These are phyloP conservation scores for Gyrodon lividus DNA, from an alignment of 768 basidiomycete genomes.

Conservation along the genomic window DNA sequence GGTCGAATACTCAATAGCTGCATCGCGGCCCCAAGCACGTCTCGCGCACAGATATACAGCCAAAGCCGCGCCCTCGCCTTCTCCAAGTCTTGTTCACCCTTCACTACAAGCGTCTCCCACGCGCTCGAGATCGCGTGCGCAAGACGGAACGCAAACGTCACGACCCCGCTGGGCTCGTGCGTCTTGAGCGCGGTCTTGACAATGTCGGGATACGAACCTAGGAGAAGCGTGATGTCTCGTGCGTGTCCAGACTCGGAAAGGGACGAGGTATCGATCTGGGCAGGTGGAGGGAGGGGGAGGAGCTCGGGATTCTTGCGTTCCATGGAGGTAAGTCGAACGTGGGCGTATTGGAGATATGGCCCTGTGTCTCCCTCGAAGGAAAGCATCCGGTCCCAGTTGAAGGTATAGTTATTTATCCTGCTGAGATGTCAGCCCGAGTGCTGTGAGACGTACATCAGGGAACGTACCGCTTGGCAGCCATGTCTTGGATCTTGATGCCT, in stretches of 20 bases:
- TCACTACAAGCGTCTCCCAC: constrained; percentile 89
- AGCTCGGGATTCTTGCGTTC: constrained; percentile 90
- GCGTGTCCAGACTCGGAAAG: constrained; percentile 71
- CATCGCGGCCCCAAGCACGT: constrained; percentile 88
- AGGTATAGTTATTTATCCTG: constrained; percentile 95
- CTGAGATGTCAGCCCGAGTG: neutral
- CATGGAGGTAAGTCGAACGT: constrained; percentile 89
- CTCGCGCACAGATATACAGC: constrained; percentile 84
- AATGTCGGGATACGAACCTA: constrained; percentile 89
- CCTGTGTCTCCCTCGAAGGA: constrained; percentile 97
- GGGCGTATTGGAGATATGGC: constrained; percentile 95
- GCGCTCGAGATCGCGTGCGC: constrained; percentile 88
- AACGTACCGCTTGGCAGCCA: constrained; percentile 83
- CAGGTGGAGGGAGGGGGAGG: constrained; percentile 67
- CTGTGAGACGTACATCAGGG: neutral
- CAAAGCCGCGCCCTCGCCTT: constrained; percentile 85
- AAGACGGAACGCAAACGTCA: constrained; percentile 86
- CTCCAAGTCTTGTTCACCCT: constrained; percentile 72
- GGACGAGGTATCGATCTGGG: constrained; percentile 65
- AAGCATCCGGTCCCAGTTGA: constrained; percentile 92
- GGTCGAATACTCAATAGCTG: constrained; percentile 84
- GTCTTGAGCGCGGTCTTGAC: constrained; percentile 82
- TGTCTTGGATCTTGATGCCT: constrained; percentile 97
- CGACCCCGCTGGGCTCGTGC: constrained; percentile 87
- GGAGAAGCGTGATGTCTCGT: constrained; percentile 81